Percentiles rank a stretch among this genome's conserved stretches.
phyloP scores from a whole-genome alignment of 116 monocot genomes.

The Posidonia oceanica region DNA sequence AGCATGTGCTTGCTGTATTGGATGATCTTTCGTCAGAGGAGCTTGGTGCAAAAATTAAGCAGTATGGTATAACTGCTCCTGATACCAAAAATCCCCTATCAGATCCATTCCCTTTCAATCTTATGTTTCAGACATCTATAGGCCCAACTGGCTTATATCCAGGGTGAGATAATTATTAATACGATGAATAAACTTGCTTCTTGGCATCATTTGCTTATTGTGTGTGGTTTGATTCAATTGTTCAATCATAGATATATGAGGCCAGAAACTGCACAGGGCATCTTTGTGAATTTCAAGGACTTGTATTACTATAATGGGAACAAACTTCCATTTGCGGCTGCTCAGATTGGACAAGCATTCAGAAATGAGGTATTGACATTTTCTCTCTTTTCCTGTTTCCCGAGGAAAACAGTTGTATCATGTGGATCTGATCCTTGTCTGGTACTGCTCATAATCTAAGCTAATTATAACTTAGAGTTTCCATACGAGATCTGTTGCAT shows the following conservation, averaged over 20 bases:
- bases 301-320: constrained; percentile 31
- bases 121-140: constrained; percentile 96
- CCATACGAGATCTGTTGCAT: too few species aligned
- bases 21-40: constrained; percentile 68
- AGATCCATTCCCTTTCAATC: constrained; percentile 92
- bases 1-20: constrained; percentile 56
- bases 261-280: constrained; percentile 96
- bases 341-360: constrained; percentile 91
- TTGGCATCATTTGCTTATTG: neutral
- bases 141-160: constrained; percentile 61
- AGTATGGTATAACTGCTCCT: constrained; percentile 75
- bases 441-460: too few species aligned
- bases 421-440: too few species aligned
- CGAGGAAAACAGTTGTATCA: too few species aligned
- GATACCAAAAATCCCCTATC: constrained; percentile 82
- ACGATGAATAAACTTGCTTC: neutral
- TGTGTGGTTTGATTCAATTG: neutral
- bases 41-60: constrained; percentile 76
- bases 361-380: constrained; percentile 69
- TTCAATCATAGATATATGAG: constrained; percentile 64
- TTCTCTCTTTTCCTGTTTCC: constrained; percentile 1
- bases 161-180: constrained; percentile 39
- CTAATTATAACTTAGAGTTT: too few species aligned
- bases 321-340: constrained; percentile 67
- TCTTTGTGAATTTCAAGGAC: constrained; percentile 94